Percentiles rank a stretch among this genome's conserved stretches.
Conservation (phyloP, 352 stramenopile species). For the Phytophthora macrochlamydospora region DNA sequence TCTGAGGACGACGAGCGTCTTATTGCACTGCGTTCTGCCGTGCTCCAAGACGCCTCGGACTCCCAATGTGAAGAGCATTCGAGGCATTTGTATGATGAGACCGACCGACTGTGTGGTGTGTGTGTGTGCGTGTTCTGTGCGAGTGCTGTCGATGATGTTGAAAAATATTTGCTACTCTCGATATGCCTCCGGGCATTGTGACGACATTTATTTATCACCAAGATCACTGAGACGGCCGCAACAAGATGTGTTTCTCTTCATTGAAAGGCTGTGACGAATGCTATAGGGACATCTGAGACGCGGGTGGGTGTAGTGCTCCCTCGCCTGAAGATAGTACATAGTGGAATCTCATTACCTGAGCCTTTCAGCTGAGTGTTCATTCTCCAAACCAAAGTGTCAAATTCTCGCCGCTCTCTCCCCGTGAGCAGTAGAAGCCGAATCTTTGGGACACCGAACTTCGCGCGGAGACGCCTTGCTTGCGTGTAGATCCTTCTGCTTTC, state of each 20-base stretch:
- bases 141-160: slow-evolving; percentile 73
- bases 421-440: slow-evolving; percentile 88
- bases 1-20: slow-evolving; percentile 79
- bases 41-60: slow-evolving; percentile 52
- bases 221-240: slow-evolving; percentile 88
- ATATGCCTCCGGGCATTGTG: slow-evolving; percentile 65
- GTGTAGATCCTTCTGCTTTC: slow-evolving; percentile 39
- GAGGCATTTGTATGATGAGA: slow-evolving; percentile 95
- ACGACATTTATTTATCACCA: slow-evolving; percentile 90
- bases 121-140: slow-evolving; percentile 21
- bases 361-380: slow-evolving; percentile 36
- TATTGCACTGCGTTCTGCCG: slow-evolving; percentile 83
- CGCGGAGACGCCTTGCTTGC: slow-evolving; percentile 10
- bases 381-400: slow-evolving; percentile 89
- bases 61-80: slow-evolving; percentile 86
- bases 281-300: slow-evolving; percentile 90
- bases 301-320: slow-evolving; percentile 36
- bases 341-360: slow-evolving; percentile 94
- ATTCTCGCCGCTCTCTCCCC: slow-evolving; percentile 77
- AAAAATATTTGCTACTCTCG: slow-evolving; percentile 94
- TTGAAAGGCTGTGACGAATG: slow-evolving; percentile 83
- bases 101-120: slow-evolving; percentile 33
- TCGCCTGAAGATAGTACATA: slow-evolving; percentile 77
- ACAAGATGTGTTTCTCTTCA: slow-evolving; percentile 1
- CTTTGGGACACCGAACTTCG: slow-evolving; percentile 77